Evolutionary conservation across 805 yeast species (phyloP), one percentile per base, ranked within the genome.

Genomic region (Lipomyces starkeyi): DNA sequence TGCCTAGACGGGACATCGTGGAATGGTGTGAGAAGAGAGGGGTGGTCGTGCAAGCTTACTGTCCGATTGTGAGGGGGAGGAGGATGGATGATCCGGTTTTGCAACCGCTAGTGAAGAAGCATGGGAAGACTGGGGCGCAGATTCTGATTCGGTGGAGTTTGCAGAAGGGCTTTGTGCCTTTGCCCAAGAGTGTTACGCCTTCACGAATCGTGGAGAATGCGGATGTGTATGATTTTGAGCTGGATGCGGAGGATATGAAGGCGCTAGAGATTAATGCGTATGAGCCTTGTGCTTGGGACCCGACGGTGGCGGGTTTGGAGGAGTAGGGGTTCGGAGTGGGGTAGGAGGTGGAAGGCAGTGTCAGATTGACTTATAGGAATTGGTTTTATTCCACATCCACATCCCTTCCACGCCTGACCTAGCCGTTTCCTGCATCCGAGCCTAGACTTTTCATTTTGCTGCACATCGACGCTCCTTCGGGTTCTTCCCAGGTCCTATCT

Each of bases 161-260:
- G 27, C 82, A 83, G 68, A 79, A 81, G 66, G 84, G 84, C 2
- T 81, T 79, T 58, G 76, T 90, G 58, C 90, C 90, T 2, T 80
- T 90, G 71, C 91, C 90, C 29, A 90, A 90, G 78, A 86, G 93
- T 2, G 81, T 81, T 59, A 84, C 84, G 3, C 73, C 80, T 9
- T 76, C 78, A 11, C 83, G 94, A 76, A 79, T 89, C 68, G 75
- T 80, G 37, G 75, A 78, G 4, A 91, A 91, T 76, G 75, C 87
- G 43, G 85, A 85, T 70, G 88, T 87, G 43, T 83, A 81, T 73
- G 82, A 81, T 34, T 86, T 88, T 63, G 75, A 71, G 61, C 59
- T 80, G 37, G 40, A 74, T 27, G 68, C 67, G 17, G 73, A 71
- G 9, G 82, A 80, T 47, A 62, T 77, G 66, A 67, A 69, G 47